These are phyloP conservation scores for Trichosporon coremiiforme DNA, from an alignment of 1,284 basidiomycete genomes.

Conservation along the genomic window DNA sequence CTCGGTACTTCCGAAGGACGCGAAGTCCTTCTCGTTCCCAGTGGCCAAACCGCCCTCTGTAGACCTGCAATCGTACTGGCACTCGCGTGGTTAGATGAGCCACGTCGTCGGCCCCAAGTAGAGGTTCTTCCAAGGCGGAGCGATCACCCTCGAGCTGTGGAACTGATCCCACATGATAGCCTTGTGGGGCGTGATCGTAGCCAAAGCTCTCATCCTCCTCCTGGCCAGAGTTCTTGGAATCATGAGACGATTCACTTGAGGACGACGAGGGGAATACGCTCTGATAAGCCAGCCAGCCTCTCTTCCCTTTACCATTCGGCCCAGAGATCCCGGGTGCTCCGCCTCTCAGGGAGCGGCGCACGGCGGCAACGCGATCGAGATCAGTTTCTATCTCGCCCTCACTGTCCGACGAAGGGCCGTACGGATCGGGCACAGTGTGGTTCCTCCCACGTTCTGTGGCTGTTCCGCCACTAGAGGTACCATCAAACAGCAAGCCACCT, in stretches of 20 bases:
- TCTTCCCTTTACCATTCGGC: slow-evolving; percentile 33
- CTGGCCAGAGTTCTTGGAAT: slow-evolving; percentile 48
- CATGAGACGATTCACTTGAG: slow-evolving; percentile 40
- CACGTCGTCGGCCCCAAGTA: slow-evolving; percentile 45
- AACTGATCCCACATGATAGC: neutral
- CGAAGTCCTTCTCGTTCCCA: slow-evolving; percentile 53
- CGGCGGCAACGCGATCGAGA: slow-evolving; percentile 42
- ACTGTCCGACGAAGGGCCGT: slow-evolving; percentile 44
- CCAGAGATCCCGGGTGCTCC: neutral
- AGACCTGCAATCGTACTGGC: slow-evolving; percentile 52
- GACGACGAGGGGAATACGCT: slow-evolving; percentile 54
- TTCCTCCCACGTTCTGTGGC: neutral
- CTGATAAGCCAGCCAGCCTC: slow-evolving; percentile 57
- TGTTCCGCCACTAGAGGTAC: neutral
- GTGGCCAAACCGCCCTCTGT: slow-evolving; percentile 53
- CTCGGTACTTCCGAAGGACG: slow-evolving; percentile 56
- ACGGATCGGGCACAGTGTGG: slow-evolving; percentile 45
- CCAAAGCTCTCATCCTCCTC: slow-evolving; percentile 34
- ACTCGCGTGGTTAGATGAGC: slow-evolving; percentile 34
- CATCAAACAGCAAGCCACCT: slow-evolving; percentile 42
- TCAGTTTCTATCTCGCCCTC: slow-evolving; percentile 42
- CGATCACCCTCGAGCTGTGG: slow-evolving; percentile 17
- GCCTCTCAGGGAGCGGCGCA: slow-evolving; percentile 40
- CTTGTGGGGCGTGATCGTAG: neutral
- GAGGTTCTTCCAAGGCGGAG: slow-evolving; percentile 41